Percentiles rank a stretch among this genome's conserved stretches.
phyloP scores from a whole-genome alignment of 1,139 yeast genomes.

The Protomyces arabidopsidicola region DNA sequence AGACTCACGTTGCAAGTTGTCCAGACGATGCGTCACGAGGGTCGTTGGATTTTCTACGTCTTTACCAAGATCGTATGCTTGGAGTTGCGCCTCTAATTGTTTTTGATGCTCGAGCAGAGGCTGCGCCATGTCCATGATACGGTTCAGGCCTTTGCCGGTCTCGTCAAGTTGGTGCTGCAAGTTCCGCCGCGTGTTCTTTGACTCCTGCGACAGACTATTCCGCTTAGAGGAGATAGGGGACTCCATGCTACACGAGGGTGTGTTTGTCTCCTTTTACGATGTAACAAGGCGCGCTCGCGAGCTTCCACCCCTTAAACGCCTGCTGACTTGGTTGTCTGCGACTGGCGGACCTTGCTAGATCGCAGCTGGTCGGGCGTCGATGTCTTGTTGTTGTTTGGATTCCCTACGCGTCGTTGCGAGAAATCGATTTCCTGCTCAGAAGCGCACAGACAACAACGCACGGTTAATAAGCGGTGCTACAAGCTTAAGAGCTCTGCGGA shows the following conservation, averaged over 20 bases:
- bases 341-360: too few species aligned
- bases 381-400: too few species aligned
- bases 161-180: constrained; percentile 5
- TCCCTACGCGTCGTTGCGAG: too few species aligned
- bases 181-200: background rate
- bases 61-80: background rate
- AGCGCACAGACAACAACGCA: too few species aligned
- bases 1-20: background rate
- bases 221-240: background rate
- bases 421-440: too few species aligned
- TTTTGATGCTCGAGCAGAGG: constrained; percentile 4
- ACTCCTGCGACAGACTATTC: background rate
- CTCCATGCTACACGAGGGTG: background rate
- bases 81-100: background rate
- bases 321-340: too few species aligned
- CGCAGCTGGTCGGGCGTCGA: too few species aligned
- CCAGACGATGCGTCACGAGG: background rate
- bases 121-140: constrained; percentile 9
- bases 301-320: too few species aligned
- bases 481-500: too few species aligned
- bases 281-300: background rate
- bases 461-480: too few species aligned
- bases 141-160: background rate
- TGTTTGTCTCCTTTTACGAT: background rate
- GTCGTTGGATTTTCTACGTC: background rate